Evolutionary conservation across 805 yeast species (phyloP).

Genomic region (Saccharomycopsis sp.): DNA sequence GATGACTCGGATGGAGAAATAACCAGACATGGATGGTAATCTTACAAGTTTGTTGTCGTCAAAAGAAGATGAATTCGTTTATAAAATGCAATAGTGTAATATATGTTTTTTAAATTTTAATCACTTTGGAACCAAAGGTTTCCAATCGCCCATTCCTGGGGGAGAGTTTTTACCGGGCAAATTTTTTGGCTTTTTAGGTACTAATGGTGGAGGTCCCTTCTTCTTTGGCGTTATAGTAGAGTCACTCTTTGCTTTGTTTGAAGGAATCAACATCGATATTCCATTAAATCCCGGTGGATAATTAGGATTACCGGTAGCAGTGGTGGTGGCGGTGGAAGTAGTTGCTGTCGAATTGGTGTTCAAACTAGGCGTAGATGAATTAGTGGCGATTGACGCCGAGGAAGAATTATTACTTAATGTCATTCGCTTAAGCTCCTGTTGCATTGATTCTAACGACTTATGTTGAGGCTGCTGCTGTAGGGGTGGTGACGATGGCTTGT

Average conservation of each 20-base stretch:
- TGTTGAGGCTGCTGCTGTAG: constrained; percentile 4
- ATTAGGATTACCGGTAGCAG: constrained; percentile 20
- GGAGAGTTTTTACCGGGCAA: constrained; percentile 1
- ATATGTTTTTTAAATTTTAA: too few relatives aligned
- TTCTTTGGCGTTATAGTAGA: neutral
- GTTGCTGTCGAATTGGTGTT: constrained; percentile 22
- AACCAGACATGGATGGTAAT: neutral
- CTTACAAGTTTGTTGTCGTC: neutral
- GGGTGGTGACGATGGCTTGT: constrained; percentile 5
- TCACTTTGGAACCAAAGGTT: constrained; percentile 15
- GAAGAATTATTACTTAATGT: constrained; percentile 6
- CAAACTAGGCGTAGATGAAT: constrained; percentile 1
- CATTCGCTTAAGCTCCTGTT: constrained; percentile 9
- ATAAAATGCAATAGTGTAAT: neutral
- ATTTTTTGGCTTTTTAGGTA: constrained; percentile 33
- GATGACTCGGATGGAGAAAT: constrained; percentile 1
- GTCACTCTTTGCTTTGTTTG: constrained; percentile 8
- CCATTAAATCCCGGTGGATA: constrained; percentile 14
- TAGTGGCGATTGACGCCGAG: constrained; percentile 12
- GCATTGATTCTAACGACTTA: too few relatives aligned
- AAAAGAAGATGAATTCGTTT: neutral
- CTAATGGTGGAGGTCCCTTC: constrained; percentile 28
- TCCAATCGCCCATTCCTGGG: neutral
- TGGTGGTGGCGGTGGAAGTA: constrained; percentile 27
- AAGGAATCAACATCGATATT: constrained; percentile 4